A percentile compares a stretch with the other conserved stretches of the same genome.
phyloP scores from a whole-genome alignment of 2,329 filamentous ascomycete species.

The Monosporascus sp. region DNA sequence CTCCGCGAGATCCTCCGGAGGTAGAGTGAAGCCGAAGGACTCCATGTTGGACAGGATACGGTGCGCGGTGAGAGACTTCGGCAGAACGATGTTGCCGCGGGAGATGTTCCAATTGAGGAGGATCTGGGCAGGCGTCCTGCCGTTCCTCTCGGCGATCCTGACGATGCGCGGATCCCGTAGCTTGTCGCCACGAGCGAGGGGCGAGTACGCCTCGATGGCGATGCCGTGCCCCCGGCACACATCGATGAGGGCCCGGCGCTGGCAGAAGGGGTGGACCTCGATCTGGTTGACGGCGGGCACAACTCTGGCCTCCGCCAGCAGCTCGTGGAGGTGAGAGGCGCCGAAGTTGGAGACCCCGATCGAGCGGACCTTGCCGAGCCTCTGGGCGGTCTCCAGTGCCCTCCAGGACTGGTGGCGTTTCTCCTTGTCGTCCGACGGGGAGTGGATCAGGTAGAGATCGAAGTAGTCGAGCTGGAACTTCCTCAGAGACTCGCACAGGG shows the following conservation, averaged over 20 bases:
- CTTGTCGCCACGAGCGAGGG: slow-evolving; percentile 11
- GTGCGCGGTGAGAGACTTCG: slow-evolving; percentile 55
- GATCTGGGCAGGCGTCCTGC: slow-evolving; percentile 51
- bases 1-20: slow-evolving; percentile 49
- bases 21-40: slow-evolving; percentile 56
- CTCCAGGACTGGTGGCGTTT: slow-evolving; percentile 33
- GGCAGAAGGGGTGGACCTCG: slow-evolving; percentile 53
- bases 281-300: slow-evolving; percentile 54
- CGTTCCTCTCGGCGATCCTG: slow-evolving; percentile 48
- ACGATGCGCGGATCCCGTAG: slow-evolving; percentile 48
- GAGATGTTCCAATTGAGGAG: slow-evolving; percentile 54
- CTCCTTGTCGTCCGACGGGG: slow-evolving; percentile 34
- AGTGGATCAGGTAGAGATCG: slow-evolving; percentile 48
- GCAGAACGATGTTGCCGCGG: slow-evolving; percentile 55
- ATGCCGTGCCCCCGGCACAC: slow-evolving; percentile 38
- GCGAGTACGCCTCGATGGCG: slow-evolving; percentile 8
- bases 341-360: slow-evolving; percentile 36
- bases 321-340: slow-evolving; percentile 25
- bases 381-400: slow-evolving; percentile 6
- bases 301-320: slow-evolving; percentile 36
- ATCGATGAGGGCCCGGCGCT: slow-evolving; percentile 45
- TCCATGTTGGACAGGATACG: slow-evolving; percentile 60
- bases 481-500: slow-evolving; percentile 38
- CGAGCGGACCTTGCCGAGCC: slow-evolving; percentile 38
- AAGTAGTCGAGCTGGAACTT: slow-evolving; percentile 43